Evolutionary conservation across 2,329 filamentous ascomycete genomes (phyloP).

Genomic region (Aspergillus uvarum): DNA sequence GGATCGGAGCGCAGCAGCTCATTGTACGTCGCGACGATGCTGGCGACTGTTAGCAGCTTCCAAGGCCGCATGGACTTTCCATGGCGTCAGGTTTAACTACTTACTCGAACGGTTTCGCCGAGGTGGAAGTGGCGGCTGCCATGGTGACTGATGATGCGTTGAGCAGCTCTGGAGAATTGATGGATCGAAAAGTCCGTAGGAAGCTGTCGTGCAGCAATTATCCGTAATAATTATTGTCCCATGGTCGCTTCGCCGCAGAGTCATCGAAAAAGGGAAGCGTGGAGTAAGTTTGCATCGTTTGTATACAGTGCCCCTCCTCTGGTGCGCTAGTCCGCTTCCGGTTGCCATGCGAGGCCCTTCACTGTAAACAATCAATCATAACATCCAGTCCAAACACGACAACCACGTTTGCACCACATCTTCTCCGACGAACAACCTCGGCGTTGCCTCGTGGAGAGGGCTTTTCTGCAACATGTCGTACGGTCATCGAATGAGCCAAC

Average conservation of each 20-base stretch:
- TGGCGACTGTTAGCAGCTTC: constrained; percentile 27
- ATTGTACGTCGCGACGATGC: constrained; percentile 66
- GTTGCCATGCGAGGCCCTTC: constrained; percentile 25
- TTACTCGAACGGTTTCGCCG: constrained; percentile 41
- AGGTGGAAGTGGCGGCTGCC: constrained; percentile 27
- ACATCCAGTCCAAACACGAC: constrained; percentile 17
- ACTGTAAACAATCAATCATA: constrained; percentile 39
- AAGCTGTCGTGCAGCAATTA: constrained; percentile 3
- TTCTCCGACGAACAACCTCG: neutral
- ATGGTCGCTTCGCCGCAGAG: constrained; percentile 13
- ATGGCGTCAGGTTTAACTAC: constrained; percentile 11
- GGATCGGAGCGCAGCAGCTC: constrained; percentile 66
- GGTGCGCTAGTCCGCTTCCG: constrained; percentile 31
- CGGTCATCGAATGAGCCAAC: constrained; percentile 54
- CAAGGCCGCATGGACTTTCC: neutral
- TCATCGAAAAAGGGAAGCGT: constrained; percentile 25
- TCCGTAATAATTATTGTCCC: neutral
- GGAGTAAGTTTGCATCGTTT: constrained; percentile 37
- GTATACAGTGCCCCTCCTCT: constrained; percentile 29
- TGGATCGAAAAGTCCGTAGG: neutral
- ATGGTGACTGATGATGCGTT: constrained; percentile 22
- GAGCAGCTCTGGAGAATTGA: neutral
- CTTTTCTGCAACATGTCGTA: constrained; percentile 45
- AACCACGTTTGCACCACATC: constrained; percentile 1
- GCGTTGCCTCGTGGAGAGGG: neutral